phyloP scores from a whole-genome alignment of 306 rosid genomes.

The Vigna mungo region DNA sequence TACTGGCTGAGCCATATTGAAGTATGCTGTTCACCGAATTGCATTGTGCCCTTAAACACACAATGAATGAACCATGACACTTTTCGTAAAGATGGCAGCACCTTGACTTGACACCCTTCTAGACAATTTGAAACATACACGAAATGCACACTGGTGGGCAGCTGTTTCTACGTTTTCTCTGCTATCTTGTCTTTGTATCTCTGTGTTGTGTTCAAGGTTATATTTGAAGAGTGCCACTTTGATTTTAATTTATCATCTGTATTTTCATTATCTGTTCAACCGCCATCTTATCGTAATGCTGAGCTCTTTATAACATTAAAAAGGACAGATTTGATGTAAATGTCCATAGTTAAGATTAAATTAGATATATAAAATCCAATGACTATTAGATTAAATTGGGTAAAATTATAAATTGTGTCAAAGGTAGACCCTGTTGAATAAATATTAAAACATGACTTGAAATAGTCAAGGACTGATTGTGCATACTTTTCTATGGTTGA shows the following conservation, averaged over 20 bases:
- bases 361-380: not conserved
- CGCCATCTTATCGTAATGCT: not conserved
- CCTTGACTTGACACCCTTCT: not conserved
- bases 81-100: not conserved
- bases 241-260: not conserved
- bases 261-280: not conserved
- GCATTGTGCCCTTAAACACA: not conserved
- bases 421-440: not conserved
- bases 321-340: not conserved
- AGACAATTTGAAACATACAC: not conserved
- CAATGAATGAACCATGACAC: not conserved
- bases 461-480: not conserved
- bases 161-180: not conserved
- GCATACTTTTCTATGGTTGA: not conserved
- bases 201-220: not conserved
- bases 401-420: not conserved
- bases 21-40: not conserved
- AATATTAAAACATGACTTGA: not conserved
- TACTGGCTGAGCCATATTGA: not conserved
- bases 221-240: not conserved
- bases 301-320: not conserved
- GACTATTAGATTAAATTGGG: not conserved
- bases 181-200: not conserved
- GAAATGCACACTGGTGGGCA: not conserved
- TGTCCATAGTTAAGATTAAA: not conserved